A percentile compares a stretch with the other conserved stretches of the same genome.
Evolutionary conservation across 805 yeast species (phyloP).

Genomic region (Saccharomycopsis oosterbeekiorum): DNA sequence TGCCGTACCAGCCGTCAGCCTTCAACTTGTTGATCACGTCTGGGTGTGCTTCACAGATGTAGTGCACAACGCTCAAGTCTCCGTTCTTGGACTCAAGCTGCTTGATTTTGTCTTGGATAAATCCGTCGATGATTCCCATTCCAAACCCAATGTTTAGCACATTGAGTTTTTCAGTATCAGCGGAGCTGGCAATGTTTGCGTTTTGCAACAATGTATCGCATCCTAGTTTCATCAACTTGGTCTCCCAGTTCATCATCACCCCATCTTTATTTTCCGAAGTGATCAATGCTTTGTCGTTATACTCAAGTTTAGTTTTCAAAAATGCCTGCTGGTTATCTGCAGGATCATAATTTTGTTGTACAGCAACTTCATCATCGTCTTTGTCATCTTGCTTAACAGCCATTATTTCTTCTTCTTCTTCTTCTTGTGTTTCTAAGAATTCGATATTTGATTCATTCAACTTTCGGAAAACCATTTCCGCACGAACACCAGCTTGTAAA

Average conservation of each 20-base stretch:
- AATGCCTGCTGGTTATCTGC: slow-evolving; percentile 58
- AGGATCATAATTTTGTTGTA: slow-evolving; percentile 34
- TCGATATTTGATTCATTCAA: slow-evolving; percentile 56
- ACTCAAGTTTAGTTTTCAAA: slow-evolving; percentile 55
- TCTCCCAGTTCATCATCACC: slow-evolving; percentile 98
- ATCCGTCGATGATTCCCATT: slow-evolving; percentile 87
- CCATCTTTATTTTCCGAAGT: slow-evolving; percentile 75
- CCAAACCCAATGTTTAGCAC: slow-evolving; percentile 90
- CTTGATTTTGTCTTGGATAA: slow-evolving; percentile 44
- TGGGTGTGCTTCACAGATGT: slow-evolving; percentile 92
- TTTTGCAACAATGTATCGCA: slow-evolving; percentile 49
- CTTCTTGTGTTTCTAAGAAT: slow-evolving; percentile 34
- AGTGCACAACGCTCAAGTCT: slow-evolving; percentile 52
- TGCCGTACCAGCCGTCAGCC: slow-evolving; percentile 75
- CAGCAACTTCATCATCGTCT: slow-evolving; percentile 14
- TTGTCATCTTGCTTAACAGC: slow-evolving; percentile 2
- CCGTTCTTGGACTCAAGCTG: slow-evolving; percentile 22
- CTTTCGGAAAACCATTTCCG: slow-evolving; percentile 71
- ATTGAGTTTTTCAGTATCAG: slow-evolving; percentile 30
- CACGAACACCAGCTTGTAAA: slow-evolving; percentile 83
- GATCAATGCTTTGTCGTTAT: slow-evolving; percentile 54
- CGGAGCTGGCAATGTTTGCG: too few species aligned
- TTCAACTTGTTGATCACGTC: slow-evolving; percentile 63
- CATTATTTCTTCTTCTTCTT: slow-evolving; percentile 14
- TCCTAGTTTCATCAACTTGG: slow-evolving; percentile 69